phyloP scores from a whole-genome alignment of 2,329 filamentous ascomycete species.

The Pyrenochaeta sp. region DNA sequence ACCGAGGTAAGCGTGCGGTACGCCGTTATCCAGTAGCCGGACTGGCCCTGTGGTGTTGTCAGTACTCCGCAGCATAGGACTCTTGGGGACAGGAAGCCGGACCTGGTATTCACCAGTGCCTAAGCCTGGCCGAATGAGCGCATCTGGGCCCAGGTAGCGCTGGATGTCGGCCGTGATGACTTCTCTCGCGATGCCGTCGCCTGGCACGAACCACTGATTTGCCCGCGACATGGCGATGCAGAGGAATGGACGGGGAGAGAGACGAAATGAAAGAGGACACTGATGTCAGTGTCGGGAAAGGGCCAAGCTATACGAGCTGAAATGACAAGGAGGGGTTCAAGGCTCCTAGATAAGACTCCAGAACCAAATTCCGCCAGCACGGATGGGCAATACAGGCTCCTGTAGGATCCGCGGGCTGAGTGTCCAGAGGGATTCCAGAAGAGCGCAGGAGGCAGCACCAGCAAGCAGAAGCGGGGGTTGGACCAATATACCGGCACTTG shows the following conservation, averaged over 20 bases:
- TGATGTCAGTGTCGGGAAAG: slow-evolving; percentile 44
- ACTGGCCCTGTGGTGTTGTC: slow-evolving; percentile 46
- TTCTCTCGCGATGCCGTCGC: slow-evolving; percentile 59
- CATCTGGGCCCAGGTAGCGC: slow-evolving; percentile 60
- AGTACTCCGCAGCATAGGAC: slow-evolving; percentile 16
- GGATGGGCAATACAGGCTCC: slow-evolving; percentile 34
- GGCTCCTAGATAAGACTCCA: slow-evolving; percentile 38
- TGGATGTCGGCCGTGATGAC: slow-evolving; percentile 62
- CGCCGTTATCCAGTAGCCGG: slow-evolving; percentile 60
- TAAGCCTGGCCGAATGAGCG: slow-evolving; percentile 56
- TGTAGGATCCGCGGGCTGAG: slow-evolving; percentile 29
- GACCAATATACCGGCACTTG: slow-evolving; percentile 50
- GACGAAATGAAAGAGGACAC: slow-evolving; percentile 43
- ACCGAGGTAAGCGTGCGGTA: slow-evolving; percentile 60
- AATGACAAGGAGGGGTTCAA: slow-evolving; percentile 39
- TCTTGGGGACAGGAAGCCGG: slow-evolving; percentile 29
- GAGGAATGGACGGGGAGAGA: slow-evolving; percentile 24
- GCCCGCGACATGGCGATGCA: slow-evolving; percentile 41
- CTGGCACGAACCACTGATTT: slow-evolving; percentile 59
- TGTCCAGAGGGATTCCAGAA: slow-evolving; percentile 37
- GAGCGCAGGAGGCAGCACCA: slow-evolving; percentile 31
- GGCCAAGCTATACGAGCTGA: slow-evolving; percentile 45
- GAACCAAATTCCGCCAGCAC: slow-evolving; percentile 26
- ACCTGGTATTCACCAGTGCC: slow-evolving; percentile 56
- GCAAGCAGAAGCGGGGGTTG: slow-evolving; percentile 41